phyloP scores from a whole-genome alignment of 2,329 filamentous ascomycete species.

The Zymoseptoria passerinii region DNA sequence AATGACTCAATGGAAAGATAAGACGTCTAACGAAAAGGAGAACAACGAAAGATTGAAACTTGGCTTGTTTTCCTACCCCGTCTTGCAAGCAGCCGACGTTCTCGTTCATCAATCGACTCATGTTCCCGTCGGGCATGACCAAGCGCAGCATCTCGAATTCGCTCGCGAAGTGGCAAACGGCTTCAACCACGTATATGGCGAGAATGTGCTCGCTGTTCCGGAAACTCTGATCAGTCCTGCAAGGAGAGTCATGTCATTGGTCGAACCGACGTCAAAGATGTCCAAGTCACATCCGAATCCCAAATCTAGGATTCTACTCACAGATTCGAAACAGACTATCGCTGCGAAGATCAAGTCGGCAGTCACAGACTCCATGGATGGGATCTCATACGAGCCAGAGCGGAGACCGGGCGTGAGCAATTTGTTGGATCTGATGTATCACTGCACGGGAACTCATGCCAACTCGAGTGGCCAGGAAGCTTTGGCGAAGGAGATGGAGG shows the following conservation, averaged over 20 bases:
- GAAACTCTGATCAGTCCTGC: constrained; percentile 69
- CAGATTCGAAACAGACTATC: constrained; percentile 59
- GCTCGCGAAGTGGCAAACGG: constrained; percentile 74
- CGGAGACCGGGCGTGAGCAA: constrained; percentile 78
- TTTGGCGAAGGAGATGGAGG: constrained; percentile 39
- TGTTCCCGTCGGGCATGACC: constrained; percentile 94
- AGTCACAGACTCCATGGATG: constrained; percentile 63
- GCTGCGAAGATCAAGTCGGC: constrained; percentile 61
- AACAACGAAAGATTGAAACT: constrained; percentile 55
- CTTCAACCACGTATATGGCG: constrained; percentile 70
- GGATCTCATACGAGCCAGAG: constrained; percentile 63
- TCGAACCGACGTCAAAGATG: constrained; percentile 75
- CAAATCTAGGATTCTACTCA: constrained; percentile 74
- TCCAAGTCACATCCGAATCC: constrained; percentile 73
- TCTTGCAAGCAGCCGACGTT: constrained; percentile 90
- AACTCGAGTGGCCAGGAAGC: constrained; percentile 32
- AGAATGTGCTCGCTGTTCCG: constrained; percentile 53
- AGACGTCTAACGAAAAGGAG: constrained; percentile 36
- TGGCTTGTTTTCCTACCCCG: constrained; percentile 89
- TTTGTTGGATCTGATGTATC: constrained; percentile 68
- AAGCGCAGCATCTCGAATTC: constrained; percentile 89
- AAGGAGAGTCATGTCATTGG: constrained; percentile 83
- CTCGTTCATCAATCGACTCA: constrained; percentile 83
- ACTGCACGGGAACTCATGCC: constrained; percentile 33
- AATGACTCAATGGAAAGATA: constrained; percentile 99